phyloP scores from a whole-genome alignment of 345 rosid genomes.

The Brassica incana region DNA sequence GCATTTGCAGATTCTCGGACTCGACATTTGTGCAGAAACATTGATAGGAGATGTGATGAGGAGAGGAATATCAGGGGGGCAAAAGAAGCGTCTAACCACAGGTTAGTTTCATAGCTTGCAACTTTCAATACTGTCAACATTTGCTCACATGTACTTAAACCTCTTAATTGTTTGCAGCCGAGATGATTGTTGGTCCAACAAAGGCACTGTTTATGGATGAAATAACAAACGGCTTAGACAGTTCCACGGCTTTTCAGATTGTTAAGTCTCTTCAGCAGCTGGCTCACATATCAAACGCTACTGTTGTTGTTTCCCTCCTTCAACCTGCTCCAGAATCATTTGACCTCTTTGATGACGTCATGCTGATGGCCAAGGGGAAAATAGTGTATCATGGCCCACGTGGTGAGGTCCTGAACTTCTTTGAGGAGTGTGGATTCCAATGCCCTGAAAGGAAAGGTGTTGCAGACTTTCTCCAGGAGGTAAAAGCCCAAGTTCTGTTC shows the following conservation, averaged over 20 bases:
- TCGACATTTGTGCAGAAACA: conserved; percentile 69
- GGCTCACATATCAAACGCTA: conserved; percentile 58
- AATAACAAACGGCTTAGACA: conserved; percentile 79
- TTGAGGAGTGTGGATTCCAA: conserved; percentile 63
- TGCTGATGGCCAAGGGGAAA: conserved; percentile 70
- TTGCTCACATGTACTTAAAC: conserved; percentile 5
- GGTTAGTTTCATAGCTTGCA: conserved; percentile 41
- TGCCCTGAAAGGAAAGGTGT: conserved; percentile 83
- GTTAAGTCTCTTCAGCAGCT: conserved; percentile 69
- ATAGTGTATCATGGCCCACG: conserved; percentile 81
- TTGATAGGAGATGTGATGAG: conserved; percentile 71
- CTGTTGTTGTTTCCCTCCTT: conserved; percentile 70
- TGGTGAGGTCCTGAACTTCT: conserved; percentile 57
- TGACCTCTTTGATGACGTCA: conserved; percentile 70
- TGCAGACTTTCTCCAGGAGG: conserved; percentile 88
- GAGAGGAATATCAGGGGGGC: conserved; percentile 85
- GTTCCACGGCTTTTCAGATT: conserved; percentile 80
- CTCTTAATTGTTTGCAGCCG: conserved; percentile 43
- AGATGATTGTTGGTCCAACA: conserved; percentile 72
- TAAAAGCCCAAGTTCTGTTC: conserved; percentile 22
- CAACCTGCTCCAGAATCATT: conserved; percentile 88
- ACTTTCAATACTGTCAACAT: neutral
- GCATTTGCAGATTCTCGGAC: conserved; percentile 60
- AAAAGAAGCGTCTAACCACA: conserved; percentile 79
- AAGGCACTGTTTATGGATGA: conserved; percentile 68